These are phyloP conservation scores for Colletotrichum liriopes DNA, from an alignment of 2,329 filamentous ascomycete species.

Conservation along the genomic window DNA sequence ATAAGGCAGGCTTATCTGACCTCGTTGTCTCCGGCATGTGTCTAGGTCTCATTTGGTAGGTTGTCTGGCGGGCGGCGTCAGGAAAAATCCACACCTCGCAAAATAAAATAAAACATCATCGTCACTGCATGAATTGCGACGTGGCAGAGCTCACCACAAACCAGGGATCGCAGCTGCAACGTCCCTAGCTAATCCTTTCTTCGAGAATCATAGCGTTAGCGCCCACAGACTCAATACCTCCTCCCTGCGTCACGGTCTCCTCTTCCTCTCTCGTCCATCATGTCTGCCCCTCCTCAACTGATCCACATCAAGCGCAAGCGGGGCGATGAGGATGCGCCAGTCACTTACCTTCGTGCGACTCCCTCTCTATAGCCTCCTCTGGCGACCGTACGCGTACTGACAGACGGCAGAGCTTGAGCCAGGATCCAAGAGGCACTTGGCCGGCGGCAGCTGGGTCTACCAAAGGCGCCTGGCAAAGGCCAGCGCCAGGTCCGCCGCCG, in stretches of 20 bases:
- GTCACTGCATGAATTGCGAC: conserved; percentile 23
- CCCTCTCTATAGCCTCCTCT: conserved; percentile 11
- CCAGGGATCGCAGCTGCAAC: conserved; percentile 5
- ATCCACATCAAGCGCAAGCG: conserved; percentile 76
- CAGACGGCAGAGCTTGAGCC: conserved; percentile 64
- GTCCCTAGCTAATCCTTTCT: background rate
- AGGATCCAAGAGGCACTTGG: conserved; percentile 68
- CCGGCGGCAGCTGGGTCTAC: conserved; percentile 69
- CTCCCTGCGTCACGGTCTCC: background rate
- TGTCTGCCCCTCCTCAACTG: conserved; percentile 72
- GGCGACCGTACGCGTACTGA: conserved; percentile 3
- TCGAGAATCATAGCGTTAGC: background rate
- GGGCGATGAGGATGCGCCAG: conserved; percentile 66
- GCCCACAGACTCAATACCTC: conserved; percentile 4
- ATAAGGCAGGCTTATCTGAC: conserved; percentile 31
- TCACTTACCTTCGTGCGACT: conserved; percentile 69
- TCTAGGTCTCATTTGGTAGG: background rate
- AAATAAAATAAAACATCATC: conserved; percentile 13
- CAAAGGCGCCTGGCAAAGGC: conserved; percentile 62
- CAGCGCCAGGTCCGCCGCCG: conserved; percentile 46
- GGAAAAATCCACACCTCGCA: conserved; percentile 31
- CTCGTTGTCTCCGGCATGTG: conserved; percentile 12
- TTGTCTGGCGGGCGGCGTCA: conserved; percentile 19
- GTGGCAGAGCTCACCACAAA: conserved; percentile 12
- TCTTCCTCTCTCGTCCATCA: conserved; percentile 47